These are phyloP conservation scores for Metschnikowia kofuensis DNA, from an alignment of 805 yeast species.

Conservation along the genomic window DNA sequence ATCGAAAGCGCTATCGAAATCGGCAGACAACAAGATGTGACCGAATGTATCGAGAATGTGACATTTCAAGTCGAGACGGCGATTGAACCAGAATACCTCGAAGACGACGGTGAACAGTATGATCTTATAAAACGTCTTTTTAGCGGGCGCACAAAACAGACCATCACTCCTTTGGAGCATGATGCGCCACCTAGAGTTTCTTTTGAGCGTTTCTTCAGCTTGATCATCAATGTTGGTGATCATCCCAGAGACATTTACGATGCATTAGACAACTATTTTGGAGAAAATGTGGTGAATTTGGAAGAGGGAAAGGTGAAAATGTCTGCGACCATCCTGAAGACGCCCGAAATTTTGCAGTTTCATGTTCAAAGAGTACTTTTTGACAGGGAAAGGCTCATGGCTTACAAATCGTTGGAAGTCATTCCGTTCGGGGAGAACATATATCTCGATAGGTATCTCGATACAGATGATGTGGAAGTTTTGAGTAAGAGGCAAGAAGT, in stretches of 20 bases:
- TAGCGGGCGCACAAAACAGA: slow-evolving; percentile 83
- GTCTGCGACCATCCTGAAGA: slow-evolving; percentile 62
- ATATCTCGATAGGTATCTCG: slow-evolving; percentile 85
- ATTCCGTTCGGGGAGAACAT: slow-evolving; percentile 74
- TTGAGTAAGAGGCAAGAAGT: slow-evolving; percentile 54
- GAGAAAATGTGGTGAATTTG: slow-evolving; percentile 65
- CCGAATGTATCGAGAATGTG: slow-evolving; percentile 95
- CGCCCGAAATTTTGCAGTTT: slow-evolving; percentile 83
- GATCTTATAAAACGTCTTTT: slow-evolving; percentile 80
- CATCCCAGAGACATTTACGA: slow-evolving; percentile 89
- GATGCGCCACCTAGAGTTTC: slow-evolving; percentile 31
- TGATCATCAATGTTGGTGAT: slow-evolving; percentile 82
- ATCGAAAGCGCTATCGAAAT: slow-evolving; percentile 71
- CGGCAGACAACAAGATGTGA: slow-evolving; percentile 95
- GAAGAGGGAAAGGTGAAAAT: slow-evolving; percentile 75
- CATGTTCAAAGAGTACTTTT: slow-evolving; percentile 94
- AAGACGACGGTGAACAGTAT: slow-evolving; percentile 72
- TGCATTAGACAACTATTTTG: slow-evolving; percentile 81
- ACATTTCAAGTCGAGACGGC: slow-evolving; percentile 89
- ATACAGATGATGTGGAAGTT: slow-evolving; percentile 58
- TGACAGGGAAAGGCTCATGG: slow-evolving; percentile 67
- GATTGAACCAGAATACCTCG: slow-evolving; percentile 60
- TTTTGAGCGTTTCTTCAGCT: slow-evolving; percentile 72
- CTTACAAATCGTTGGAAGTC: slow-evolving; percentile 80
- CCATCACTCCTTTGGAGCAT: slow-evolving; percentile 50